Percentiles rank a stretch among this genome's conserved stretches.
Evolutionary conservation across 306 rosid species (phyloP).

Genomic region (Ammopiptanthus mongolicus): DNA sequence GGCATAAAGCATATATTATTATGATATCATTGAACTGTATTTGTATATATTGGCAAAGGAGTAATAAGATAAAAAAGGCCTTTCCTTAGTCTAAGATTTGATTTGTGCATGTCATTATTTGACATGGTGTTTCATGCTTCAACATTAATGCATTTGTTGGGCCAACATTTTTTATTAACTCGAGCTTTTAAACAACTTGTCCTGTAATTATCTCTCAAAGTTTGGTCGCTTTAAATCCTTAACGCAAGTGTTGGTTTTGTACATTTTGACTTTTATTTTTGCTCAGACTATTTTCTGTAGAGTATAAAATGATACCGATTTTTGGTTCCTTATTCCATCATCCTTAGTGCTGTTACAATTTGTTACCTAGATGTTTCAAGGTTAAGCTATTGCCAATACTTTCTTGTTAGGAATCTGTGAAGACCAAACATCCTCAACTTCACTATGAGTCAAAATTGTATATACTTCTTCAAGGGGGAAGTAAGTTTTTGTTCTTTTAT

Average conservation of each 20-base stretch:
- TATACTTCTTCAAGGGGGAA: conserved; percentile 98
- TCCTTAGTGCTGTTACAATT: not conserved
- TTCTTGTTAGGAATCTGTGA: conserved; percentile 69
- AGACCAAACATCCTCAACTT: conserved; percentile 97
- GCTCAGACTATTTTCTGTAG: not conserved
- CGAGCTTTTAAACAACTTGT: not conserved
- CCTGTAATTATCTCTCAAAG: not conserved
- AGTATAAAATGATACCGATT: not conserved
- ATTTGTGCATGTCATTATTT: conserved; percentile 7
- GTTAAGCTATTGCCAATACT: not conserved
- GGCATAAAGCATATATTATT: not conserved
- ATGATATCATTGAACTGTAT: not conserved
- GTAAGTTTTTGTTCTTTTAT: conserved; percentile 42
- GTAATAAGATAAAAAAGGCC: not conserved
- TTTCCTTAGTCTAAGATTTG: not conserved
- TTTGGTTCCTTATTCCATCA: not conserved
- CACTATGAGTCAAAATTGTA: conserved; percentile 96
- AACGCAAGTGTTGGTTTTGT: not conserved
- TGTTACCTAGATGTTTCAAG: conserved; percentile 4
- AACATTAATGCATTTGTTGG: conserved; percentile 3
- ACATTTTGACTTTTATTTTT: not conserved
- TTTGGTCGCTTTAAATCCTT: not conserved
- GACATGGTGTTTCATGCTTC: conserved; percentile 17
- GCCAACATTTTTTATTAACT: not conserved
- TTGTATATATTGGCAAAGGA: not conserved